phyloP scores from a whole-genome alignment of 1,139 yeast species.

The Dujonia santamariae region DNA sequence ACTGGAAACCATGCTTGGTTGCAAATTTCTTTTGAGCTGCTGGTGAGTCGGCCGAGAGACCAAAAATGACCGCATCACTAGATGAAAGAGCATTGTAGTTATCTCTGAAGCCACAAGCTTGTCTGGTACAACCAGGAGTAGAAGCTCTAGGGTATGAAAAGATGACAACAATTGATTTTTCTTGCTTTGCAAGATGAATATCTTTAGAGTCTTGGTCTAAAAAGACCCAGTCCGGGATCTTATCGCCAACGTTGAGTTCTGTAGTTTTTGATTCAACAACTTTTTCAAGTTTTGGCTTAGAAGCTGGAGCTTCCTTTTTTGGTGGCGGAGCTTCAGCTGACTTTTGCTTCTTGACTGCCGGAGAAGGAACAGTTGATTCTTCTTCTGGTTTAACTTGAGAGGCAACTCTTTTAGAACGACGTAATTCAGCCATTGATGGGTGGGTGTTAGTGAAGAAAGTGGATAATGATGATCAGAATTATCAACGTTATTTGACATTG shows the following conservation, averaged over 20 bases:
- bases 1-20: slow-evolving; percentile 68
- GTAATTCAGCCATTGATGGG: slow-evolving; percentile 43
- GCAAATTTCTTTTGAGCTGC: slow-evolving; percentile 75
- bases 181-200: slow-evolving; percentile 49
- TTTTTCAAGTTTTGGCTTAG: slow-evolving; percentile 9
- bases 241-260: slow-evolving; percentile 60
- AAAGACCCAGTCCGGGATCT: slow-evolving; percentile 62
- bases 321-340: slow-evolving; percentile 5
- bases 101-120: slow-evolving; percentile 84
- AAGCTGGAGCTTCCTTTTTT: slow-evolving; percentile 4
- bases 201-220: slow-evolving; percentile 65
- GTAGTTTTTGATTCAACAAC: slow-evolving; percentile 13
- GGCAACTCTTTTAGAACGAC: slow-evolving; percentile 52
- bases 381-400: slow-evolving; percentile 20
- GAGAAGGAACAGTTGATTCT: slow-evolving; percentile 8
- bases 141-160: slow-evolving; percentile 89
- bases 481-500: neutral
- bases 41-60: slow-evolving; percentile 72
- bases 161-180: slow-evolving; percentile 52
- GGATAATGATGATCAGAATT: too few relatives aligned
- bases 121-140: slow-evolving; percentile 95
- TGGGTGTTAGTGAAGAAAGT: neutral
- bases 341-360: slow-evolving; percentile 5
- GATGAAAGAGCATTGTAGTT: slow-evolving; percentile 52
- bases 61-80: slow-evolving; percentile 54